These are phyloP conservation scores for Aureobasidium melanogenum DNA, from an alignment of 2,329 filamentous ascomycete species.

Conservation along the genomic window DNA sequence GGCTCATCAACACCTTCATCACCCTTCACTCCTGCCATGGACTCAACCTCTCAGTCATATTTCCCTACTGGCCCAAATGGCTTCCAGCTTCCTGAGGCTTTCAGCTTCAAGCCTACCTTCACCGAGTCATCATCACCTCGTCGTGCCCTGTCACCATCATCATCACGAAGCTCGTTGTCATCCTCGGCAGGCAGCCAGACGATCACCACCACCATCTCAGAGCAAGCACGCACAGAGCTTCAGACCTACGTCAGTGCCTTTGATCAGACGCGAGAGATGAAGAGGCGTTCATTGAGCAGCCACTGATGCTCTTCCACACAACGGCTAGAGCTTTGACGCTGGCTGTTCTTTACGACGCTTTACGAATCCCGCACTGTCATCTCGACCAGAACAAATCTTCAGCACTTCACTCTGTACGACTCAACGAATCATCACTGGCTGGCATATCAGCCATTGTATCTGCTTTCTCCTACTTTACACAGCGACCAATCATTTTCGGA, in stretches of 20 bases:
- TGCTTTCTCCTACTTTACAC: neutral
- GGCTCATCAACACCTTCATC: conserved; percentile 28
- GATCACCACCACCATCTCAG: conserved; percentile 50
- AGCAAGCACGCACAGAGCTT: conserved; percentile 69
- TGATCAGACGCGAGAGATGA: conserved; percentile 63
- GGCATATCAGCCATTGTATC: neutral
- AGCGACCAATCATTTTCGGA: conserved; percentile 2
- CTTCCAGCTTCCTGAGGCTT: conserved; percentile 58
- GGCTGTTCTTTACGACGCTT: neutral
- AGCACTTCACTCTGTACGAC: conserved; percentile 2
- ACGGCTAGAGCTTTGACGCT: neutral
- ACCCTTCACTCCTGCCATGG: conserved; percentile 17
- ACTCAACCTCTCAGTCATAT: conserved; percentile 8
- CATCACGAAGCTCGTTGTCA: conserved; percentile 75
- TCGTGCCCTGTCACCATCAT: conserved; percentile 47
- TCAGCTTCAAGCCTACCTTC: conserved; percentile 24
- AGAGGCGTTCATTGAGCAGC: conserved; percentile 28
- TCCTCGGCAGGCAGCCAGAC: conserved; percentile 50
- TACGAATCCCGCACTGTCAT: conserved; percentile 4
- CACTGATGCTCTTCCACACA: conserved; percentile 10
- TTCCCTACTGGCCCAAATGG: conserved; percentile 18
- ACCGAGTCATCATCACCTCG: conserved; percentile 15
- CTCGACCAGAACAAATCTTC: neutral
- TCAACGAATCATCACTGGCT: conserved; percentile 3
- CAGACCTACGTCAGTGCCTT: conserved; percentile 82